Base-by-base conservation (phyloP, 176 grass and related monocot genomes). In the Elaeis guineensis region DNA sequence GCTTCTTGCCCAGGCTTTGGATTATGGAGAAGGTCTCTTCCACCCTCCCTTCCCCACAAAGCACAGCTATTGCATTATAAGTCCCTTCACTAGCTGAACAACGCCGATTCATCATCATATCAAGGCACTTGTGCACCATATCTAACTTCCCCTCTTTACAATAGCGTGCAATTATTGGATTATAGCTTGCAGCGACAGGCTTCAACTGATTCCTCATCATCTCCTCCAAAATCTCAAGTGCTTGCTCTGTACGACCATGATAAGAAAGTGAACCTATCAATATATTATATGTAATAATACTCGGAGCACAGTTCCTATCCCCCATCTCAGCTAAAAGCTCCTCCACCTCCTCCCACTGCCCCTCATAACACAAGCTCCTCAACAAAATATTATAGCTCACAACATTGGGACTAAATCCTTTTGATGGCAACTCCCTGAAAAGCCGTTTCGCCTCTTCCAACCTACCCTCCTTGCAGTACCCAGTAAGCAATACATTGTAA, bases 391-490 rank as follows among this genome's bases (percentile, higher is more conserved):
- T 75, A 17, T 75, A 67, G 72, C 44, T 75, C 17, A 75, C 63
- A 17, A 75, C 72, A 19, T 66, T 75, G 11, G 72, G 72, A 12
- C 17, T 58, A 32, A 66, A 66, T 3, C 72, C 72, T 16, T 66
- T 66, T 2, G 17, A 65, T 15, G 72, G 72, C 21, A 75, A 17
- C 12, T 25, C 9, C 35, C 63, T 21, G 48, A 75, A 75, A 14
- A 75, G 30, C 7, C 16, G 22, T 3, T 67, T 35, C 7, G 72
- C 72, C 17, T 60, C 72, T 21, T 67, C 63, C 54, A 75, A 29
- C 55, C 72, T 49, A 52, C 72, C 63, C 55, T 75, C 72, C 63
- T 75, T 75, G 72, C 62, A 75, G 16, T 51, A 66, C 17, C 72
- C 72, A 51, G 72, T 66, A 48, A 75, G 62, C 20, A 75, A 21